Base-by-base conservation (phyloP, 1,284 basidiomycete species). In the Melanopsichium pennsylvanicum region DNA sequence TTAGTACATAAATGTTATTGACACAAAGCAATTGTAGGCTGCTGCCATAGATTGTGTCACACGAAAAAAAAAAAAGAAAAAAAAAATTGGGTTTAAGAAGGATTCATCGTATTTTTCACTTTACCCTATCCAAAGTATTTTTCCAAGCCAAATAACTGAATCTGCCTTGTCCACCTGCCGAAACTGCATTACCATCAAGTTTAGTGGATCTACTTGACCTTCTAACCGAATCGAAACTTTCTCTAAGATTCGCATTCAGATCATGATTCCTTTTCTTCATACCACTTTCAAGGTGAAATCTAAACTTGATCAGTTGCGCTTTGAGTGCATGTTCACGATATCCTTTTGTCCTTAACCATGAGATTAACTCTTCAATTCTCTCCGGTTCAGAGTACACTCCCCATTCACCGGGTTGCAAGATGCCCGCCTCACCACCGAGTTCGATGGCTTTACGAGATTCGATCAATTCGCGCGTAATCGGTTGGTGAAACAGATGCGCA, bases 281-380 rank as follows among this genome's bases (percentile, higher is more conserved):
- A 9, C 93, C 93, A 18, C 87, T 88, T 27, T 88, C 87, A 59
- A 97, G 88, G 78, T 94, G 91, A 34, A 85, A 84, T 86, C 88
- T 89, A 91, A 93, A 96, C 80, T 89, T 91, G 22, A 85, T 86
- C 64, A 97, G 83, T 2, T 86, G 83, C 54, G 88, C 89, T 82
- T 91, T 90, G 47, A 97, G 85, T 27, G 89, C 88, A 35, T 89
- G 83, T 81, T 97, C 95, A 41, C 94, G 88, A 43, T 89, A 86
- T 7, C 95, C 96, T 82, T 93, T 93, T 19, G 88, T 85, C 77
- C 97, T 94, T 18, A 98, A 85, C 94, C 94, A 97, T 3, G 87
- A 86, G 40, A 91, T 82, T 71, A 93, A 90, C 63, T 88, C 87
- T 38, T 91, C 88, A 54, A 96, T 82, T 90, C 94, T 88, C 74